Evolutionary conservation across 2,329 filamentous ascomycete species (phyloP).

Genomic region (Rhynchosporium graminicola): DNA sequence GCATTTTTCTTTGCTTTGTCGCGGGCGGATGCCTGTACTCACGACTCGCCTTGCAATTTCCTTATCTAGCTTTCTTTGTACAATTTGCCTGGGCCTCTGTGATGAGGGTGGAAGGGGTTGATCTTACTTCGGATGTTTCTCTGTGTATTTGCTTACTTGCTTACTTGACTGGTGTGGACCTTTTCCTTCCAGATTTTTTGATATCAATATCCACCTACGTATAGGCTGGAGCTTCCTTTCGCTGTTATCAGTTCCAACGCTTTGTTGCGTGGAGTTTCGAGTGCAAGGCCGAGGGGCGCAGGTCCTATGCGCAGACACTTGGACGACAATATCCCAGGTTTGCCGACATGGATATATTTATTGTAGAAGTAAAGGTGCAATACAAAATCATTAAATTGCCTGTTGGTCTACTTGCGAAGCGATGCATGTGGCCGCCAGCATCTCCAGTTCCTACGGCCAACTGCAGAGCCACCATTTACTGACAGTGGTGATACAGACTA

Average conservation of each 20-base stretch:
- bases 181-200: constrained; percentile 8
- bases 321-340: not conserved
- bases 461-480: too few species aligned
- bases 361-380: constrained; percentile 28
- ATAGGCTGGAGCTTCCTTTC: constrained; percentile 7
- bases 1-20: not conserved
- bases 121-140: constrained; percentile 12
- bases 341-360: constrained; percentile 13
- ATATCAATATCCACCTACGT: constrained; percentile 7
- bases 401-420: not conserved
- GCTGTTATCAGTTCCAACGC: constrained; percentile 20
- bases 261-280: constrained; percentile 12
- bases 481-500: too few species aligned
- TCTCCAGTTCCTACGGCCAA: too few species aligned
- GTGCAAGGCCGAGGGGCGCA: not conserved
- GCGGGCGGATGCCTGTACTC: not conserved
- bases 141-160: not conserved
- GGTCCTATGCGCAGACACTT: not conserved
- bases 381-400: constrained; percentile 31
- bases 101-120: not conserved
- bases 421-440: too few species aligned
- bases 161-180: not conserved
- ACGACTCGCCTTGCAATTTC: constrained; percentile 15
- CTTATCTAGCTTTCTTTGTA: constrained; percentile 19
- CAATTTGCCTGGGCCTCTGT: constrained; percentile 12